phyloP scores from a whole-genome alignment of 2,329 filamentous ascomycete species.

The Acarospora socialis region DNA sequence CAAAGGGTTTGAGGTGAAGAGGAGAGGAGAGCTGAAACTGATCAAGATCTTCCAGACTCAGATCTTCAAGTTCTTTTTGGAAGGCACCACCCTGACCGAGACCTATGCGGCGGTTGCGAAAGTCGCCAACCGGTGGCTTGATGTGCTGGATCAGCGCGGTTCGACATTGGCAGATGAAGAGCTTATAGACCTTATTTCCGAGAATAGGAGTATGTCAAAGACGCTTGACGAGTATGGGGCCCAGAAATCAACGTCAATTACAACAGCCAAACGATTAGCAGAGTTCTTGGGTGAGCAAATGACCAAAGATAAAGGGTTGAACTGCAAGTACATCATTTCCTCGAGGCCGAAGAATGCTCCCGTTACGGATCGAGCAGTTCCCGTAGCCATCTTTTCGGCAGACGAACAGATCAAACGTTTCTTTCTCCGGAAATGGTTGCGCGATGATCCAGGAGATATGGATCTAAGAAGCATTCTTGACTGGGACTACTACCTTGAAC shows the following conservation, averaged over 20 bases:
- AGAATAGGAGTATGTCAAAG: conserved; percentile 97
- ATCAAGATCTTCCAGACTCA: conserved; percentile 99
- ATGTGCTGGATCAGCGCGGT: conserved; percentile 81
- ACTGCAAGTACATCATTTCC: conserved; percentile 99
- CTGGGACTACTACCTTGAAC: conserved; percentile 95
- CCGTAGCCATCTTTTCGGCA: conserved; percentile 92
- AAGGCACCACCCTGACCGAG: conserved; percentile 72
- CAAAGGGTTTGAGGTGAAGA: conserved; percentile 96
- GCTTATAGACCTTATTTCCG: conserved; percentile 97
- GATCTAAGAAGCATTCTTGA: conserved; percentile 83
- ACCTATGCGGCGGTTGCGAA: conserved; percentile 87
- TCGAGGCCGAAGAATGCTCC: conserved; percentile 72
- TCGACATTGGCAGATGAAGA: conserved; percentile 88
- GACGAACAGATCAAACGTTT: conserved; percentile 75
- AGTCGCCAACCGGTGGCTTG: conserved; percentile 91
- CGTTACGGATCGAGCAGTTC: conserved; percentile 86
- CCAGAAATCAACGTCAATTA: conserved; percentile 99
- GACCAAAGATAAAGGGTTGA: conserved; percentile 97
- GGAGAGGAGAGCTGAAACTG: conserved; percentile 91
- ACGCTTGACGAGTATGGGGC: conserved; percentile 88
- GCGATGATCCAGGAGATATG: conserved; percentile 80
- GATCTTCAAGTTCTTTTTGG: conserved; percentile 98
- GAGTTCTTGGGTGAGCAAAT: conserved; percentile 97
- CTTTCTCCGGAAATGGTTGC: conserved; percentile 90
- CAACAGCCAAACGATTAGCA: conserved; percentile 82